A percentile compares a stretch with the other conserved stretches of the same genome.
These are phyloP conservation scores for Plasmodium relictum DNA, from an alignment of 169 alveolate genomes.

Conservation along the genomic window DNA sequence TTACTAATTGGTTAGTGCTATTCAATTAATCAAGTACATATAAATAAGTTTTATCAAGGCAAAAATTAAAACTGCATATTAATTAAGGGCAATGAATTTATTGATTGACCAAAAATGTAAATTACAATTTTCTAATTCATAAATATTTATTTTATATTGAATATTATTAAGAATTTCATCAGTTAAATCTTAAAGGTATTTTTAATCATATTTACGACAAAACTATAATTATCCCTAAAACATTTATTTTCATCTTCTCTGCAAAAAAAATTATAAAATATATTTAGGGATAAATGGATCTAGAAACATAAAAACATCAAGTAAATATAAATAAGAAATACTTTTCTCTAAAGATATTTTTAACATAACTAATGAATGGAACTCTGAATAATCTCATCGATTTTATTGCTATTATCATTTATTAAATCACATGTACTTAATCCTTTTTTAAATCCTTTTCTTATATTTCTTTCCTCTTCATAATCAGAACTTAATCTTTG, in stretches of 20 bases:
- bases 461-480: conserved; percentile 18
- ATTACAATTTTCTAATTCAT: conserved; percentile 18
- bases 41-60: too few relatives aligned
- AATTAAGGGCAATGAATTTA: too few relatives aligned
- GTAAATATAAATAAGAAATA: conserved; percentile 67
- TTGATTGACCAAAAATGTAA: conserved; percentile 44
- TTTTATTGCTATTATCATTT: conserved; percentile 9
- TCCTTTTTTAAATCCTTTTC: background rate
- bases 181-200: conserved; percentile 24
- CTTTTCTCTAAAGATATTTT: conserved; percentile 12
- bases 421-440: background rate
- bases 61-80: too few relatives aligned
- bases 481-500: background rate
- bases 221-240: conserved; percentile 49
- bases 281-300: conserved; percentile 82
- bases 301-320: conserved; percentile 82
- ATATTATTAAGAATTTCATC: conserved; percentile 29
- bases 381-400: background rate
- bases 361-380: background rate
- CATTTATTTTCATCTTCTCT: conserved; percentile 42
- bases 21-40: too few relatives aligned
- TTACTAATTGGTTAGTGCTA: too few relatives aligned
- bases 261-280: conserved; percentile 82
- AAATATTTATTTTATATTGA: conserved; percentile 39
- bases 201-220: conserved; percentile 47